Conservation (phyloP, 1,284 basidiomycete genomes). For the Naganishia sp. region DNA sequence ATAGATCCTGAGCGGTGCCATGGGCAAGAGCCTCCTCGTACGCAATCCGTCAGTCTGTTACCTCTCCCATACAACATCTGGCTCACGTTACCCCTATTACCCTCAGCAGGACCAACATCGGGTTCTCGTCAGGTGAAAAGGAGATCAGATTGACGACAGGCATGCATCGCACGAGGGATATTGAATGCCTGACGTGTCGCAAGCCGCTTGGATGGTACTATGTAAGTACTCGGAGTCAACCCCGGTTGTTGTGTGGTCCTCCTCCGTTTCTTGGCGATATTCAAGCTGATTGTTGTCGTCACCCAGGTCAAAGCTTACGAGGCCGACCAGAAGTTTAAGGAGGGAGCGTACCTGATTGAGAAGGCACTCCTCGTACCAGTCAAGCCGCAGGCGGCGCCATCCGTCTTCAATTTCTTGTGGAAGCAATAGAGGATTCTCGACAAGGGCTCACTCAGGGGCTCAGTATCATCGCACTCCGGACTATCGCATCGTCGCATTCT, state of each 20-base stretch:
- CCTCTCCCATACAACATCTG: neutral
- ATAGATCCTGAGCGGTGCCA: constrained; percentile 26
- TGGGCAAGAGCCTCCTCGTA: constrained; percentile 21
- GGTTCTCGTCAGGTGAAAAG: constrained; percentile 21
- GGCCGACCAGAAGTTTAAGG: constrained; percentile 24
- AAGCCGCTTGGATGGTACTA: constrained; percentile 28
- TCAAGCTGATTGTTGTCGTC: neutral
- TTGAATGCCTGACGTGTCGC: constrained; percentile 23
- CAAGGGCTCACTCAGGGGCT: neutral
- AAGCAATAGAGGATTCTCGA: constrained; percentile 14
- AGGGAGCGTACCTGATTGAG: constrained; percentile 26
- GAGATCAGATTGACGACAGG: constrained; percentile 24
- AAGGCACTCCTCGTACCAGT: constrained; percentile 24
- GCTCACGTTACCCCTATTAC: neutral
- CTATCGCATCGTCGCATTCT: neutral
- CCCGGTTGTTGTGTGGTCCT: neutral
- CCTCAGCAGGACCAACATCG: constrained; percentile 21
- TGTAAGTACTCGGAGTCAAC: neutral
- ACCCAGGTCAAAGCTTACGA: constrained; percentile 22
- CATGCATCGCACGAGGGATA: constrained; percentile 23
- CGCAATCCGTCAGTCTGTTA: constrained; percentile 22
- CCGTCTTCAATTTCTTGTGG: constrained; percentile 28
- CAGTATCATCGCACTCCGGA: neutral
- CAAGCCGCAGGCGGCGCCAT: constrained; percentile 9
- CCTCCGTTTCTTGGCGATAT: neutral